phyloP scores from a whole-genome alignment of 2,329 filamentous ascomycete species.

The Penicillium sp. region DNA sequence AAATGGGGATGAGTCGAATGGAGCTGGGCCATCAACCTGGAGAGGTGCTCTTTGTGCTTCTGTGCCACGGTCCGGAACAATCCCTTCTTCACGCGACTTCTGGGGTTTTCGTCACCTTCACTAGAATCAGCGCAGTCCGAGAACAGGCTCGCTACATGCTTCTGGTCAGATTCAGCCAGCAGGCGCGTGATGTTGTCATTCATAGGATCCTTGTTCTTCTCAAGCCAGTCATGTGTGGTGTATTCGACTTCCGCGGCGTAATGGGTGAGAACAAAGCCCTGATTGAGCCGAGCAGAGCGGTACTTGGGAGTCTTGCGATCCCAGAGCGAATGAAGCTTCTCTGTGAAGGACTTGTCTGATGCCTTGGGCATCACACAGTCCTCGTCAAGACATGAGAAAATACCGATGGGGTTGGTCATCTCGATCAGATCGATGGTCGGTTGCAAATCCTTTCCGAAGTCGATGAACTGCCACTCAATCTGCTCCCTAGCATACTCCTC shows the following conservation, averaged over 20 bases:
- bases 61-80: constrained; percentile 96
- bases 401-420: constrained; percentile 92
- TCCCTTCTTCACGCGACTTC: constrained; percentile 90
- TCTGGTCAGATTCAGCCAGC: constrained; percentile 75
- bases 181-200: constrained; percentile 96
- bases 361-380: constrained; percentile 99
- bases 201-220: constrained; percentile 98
- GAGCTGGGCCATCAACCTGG: constrained; percentile 89
- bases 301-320: constrained; percentile 96
- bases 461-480: constrained; percentile 99
- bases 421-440: constrained; percentile 98
- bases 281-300: constrained; percentile 77
- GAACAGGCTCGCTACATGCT: constrained; percentile 81
- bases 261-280: constrained; percentile 94
- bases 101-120: constrained; percentile 63
- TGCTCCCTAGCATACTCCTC: constrained; percentile 97
- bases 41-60: constrained; percentile 95
- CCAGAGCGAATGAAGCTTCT: constrained; percentile 96
- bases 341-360: constrained; percentile 93
- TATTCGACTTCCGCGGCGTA: constrained; percentile 99
- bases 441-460: constrained; percentile 94
- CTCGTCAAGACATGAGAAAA: constrained; percentile 97
- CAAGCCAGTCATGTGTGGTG: constrained; percentile 88
- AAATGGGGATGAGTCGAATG: constrained; percentile 98
- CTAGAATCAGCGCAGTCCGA: constrained; percentile 80